Evolutionary conservation across 2,329 filamentous ascomycete species (phyloP).

Genomic region (Microcyclosporella mali): DNA sequence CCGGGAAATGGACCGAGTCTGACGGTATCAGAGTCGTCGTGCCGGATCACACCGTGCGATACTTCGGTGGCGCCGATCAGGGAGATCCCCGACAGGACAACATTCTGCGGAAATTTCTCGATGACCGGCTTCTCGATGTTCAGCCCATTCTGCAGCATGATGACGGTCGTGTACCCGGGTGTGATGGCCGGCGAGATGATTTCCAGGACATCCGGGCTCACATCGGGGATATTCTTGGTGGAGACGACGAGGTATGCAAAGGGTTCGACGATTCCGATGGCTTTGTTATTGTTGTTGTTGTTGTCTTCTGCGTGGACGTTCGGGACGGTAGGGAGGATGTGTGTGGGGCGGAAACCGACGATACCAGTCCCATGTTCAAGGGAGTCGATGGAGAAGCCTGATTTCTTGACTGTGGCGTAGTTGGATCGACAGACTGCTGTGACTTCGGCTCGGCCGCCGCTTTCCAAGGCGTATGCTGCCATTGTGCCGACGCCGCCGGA

Average conservation of each 20-base stretch:
- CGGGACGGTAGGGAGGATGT: slow-evolving; percentile 47
- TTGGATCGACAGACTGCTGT: slow-evolving; percentile 54
- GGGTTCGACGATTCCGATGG: background rate
- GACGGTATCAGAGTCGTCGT: slow-evolving; percentile 48
- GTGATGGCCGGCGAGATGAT: slow-evolving; percentile 50
- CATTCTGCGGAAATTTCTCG: slow-evolving; percentile 45
- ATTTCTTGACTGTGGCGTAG: slow-evolving; percentile 41
- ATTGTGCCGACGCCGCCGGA: slow-evolving; percentile 53
- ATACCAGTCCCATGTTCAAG: slow-evolving; percentile 48
- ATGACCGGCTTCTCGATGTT: slow-evolving; percentile 55
- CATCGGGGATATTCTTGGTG: slow-evolving; percentile 55
- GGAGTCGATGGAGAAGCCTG: slow-evolving; percentile 52
- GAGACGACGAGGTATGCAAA: slow-evolving; percentile 54
- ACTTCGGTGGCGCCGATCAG: slow-evolving; percentile 49
- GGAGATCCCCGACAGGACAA: slow-evolving; percentile 49
- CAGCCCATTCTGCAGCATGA: slow-evolving; percentile 58
- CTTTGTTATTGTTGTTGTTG: too few species aligned
- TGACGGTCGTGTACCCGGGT: slow-evolving; percentile 46
- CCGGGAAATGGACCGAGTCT: slow-evolving; percentile 47
- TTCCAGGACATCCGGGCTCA: slow-evolving; percentile 44
- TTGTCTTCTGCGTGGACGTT: slow-evolving; percentile 36
- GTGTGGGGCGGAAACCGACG: slow-evolving; percentile 9
- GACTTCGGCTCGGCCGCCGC: slow-evolving; percentile 46
- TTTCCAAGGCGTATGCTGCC: slow-evolving; percentile 50
- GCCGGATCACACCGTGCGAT: slow-evolving; percentile 43